Percentiles rank a stretch among this genome's conserved stretches.
Conservation (phyloP, 225 moss, liverwort and hornwort species). For the Physcomitrellopsis africana region DNA sequence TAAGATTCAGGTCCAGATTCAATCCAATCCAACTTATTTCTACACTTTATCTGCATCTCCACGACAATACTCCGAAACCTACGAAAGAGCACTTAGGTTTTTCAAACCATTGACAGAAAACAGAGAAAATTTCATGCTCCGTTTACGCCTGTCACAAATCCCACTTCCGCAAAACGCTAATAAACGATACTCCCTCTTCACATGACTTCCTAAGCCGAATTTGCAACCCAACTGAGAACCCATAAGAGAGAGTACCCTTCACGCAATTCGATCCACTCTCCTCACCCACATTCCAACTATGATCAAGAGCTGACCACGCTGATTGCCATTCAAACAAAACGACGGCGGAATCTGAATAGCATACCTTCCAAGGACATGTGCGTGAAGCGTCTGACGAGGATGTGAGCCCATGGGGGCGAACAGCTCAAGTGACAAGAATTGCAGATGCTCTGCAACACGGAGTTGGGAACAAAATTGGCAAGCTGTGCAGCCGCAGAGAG, state of each 20-base stretch:
- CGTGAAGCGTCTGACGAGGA: constrained; percentile 3
- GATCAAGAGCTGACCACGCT: neutral
- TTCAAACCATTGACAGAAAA: neutral
- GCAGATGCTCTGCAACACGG: neutral
- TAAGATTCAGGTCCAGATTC: too few relatives aligned
- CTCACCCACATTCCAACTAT: neutral
- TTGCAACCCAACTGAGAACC: neutral
- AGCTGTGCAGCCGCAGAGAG: constrained; percentile 22
- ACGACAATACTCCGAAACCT: neutral
- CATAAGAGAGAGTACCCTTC: neutral
- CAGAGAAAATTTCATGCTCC: neutral
- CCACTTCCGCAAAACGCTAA: neutral
- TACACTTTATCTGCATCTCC: neutral
- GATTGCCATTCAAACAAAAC: neutral
- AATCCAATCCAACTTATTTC: neutral
- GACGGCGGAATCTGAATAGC: neutral
- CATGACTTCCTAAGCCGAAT: too few relatives aligned
- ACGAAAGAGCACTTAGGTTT: too few relatives aligned
- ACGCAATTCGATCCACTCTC: neutral
- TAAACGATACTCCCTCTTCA: too few relatives aligned
- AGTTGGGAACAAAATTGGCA: neutral
- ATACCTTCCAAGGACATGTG: constrained; percentile 7
- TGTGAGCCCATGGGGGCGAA: constrained; percentile 23
- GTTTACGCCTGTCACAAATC: neutral
- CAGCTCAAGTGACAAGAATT: neutral